A percentile compares a stretch with the other conserved stretches of the same genome.
These are phyloP conservation scores for Candolleomyces efflorescens DNA, from an alignment of 768 basidiomycete species.

Conservation along the genomic window DNA sequence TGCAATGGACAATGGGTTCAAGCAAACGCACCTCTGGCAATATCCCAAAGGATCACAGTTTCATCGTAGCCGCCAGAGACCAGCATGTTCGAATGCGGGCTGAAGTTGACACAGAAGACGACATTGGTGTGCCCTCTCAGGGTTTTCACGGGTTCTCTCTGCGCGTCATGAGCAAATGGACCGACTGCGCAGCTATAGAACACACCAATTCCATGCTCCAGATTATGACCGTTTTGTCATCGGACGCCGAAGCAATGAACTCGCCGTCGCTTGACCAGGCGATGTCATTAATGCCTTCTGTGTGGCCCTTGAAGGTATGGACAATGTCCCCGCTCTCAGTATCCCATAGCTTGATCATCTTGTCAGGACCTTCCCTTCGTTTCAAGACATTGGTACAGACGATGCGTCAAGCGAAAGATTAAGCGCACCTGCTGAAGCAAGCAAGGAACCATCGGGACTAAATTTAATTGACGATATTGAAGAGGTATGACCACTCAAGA, in stretches of 20 bases:
- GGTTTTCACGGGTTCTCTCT: conserved; percentile 60
- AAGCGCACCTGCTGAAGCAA: conserved; percentile 80
- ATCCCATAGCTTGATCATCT: conserved; percentile 79
- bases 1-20: not conserved
- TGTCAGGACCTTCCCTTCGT: conserved; percentile 74
- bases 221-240: conserved; percentile 85
- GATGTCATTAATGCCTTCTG: conserved; percentile 83
- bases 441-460: conserved; percentile 74
- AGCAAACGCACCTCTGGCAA: conserved; percentile 64
- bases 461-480: conserved; percentile 86
- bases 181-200: not conserved
- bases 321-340: conserved; percentile 66
- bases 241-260: conserved; percentile 87
- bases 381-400: conserved; percentile 15
- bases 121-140: conserved; percentile 89
- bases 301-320: conserved; percentile 69
- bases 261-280: conserved; percentile 84
- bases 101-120: conserved; percentile 92
- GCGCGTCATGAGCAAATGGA: conserved; percentile 4
- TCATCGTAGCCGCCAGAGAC: conserved; percentile 96
- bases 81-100: conserved; percentile 83
- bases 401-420: not conserved
- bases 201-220: conserved; percentile 73
- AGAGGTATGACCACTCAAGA: conserved; percentile 77
- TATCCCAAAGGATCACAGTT: conserved; percentile 96